Percentiles rank a stretch among this genome's conserved stretches.
Evolutionary conservation across 2,329 filamentous ascomycete species (phyloP).

Genomic region (Diaporthe ilicicola): DNA sequence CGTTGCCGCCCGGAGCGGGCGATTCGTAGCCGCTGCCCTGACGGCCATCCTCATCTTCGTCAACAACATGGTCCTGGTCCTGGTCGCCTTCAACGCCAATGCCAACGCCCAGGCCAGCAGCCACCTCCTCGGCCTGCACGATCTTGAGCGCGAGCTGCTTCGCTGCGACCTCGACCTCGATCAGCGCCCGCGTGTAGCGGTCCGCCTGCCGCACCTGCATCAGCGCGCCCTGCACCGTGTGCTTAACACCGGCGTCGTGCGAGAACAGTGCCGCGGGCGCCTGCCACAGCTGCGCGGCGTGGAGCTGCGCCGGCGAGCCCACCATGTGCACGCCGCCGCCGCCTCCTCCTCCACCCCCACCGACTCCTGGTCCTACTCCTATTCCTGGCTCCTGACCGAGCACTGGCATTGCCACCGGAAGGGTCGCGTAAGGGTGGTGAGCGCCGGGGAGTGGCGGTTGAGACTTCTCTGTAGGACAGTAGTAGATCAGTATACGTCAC

Average conservation of each 20-base stretch:
- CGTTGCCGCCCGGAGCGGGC: constrained; percentile 19
- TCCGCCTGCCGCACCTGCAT: constrained; percentile 53
- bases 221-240: constrained; percentile 56
- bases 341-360: constrained; percentile 19
- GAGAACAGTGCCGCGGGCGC: constrained; percentile 34
- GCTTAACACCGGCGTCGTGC: constrained; percentile 50
- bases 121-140: constrained; percentile 58
- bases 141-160: constrained; percentile 63
- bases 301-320: constrained; percentile 33
- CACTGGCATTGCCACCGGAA: constrained; percentile 25
- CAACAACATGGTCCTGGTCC: background rate
- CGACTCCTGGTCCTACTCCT: constrained; percentile 37
- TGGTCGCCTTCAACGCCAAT: constrained; percentile 38
- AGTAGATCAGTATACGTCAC: background rate
- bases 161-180: constrained; percentile 62
- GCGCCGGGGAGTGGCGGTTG: constrained; percentile 23
- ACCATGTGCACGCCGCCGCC: constrained; percentile 8
- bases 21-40: constrained; percentile 25
- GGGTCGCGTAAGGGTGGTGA: constrained; percentile 28
- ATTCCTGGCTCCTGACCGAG: constrained; percentile 10
- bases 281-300: constrained; percentile 33
- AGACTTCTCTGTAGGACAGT: constrained; percentile 25
- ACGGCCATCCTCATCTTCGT: background rate
- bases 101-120: constrained; percentile 36
- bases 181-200: constrained; percentile 54